Base-by-base conservation (phyloP, 2,329 filamentous ascomycete species). In the Aspergillus sp. region DNA sequence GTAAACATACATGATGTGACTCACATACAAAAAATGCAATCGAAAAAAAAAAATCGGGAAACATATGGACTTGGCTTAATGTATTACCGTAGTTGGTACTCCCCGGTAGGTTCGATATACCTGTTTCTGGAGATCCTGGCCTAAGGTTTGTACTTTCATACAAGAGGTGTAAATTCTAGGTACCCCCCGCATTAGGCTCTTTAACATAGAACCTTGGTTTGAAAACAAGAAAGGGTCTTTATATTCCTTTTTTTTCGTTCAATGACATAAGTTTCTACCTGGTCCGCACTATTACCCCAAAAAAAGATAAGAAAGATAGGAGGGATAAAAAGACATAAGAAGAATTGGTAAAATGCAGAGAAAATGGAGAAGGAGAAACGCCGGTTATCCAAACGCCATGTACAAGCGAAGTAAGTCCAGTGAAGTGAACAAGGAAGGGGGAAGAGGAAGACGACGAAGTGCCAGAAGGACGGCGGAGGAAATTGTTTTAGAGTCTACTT, bases 401-500 rank as follows among this genome's bases (percentile, higher is more conserved):
- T 41, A 50, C 39, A 45, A 41, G 15, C 30, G 8, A 27, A 34
- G 22, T 15, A 20, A 41, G 15, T 27, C 37, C 37, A 51, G 45
- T 20, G 41, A 12, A 27, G n/a, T 12, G n/a, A 47, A 15, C 34
- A 5, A 17, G 12, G 39, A 41, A 41, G 33, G 30, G 9, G 5
- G 7, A 30, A 40, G 13, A 40, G 20, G 39, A 19, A n/a, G 3
- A 24, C 9, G 24, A 27, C 7, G 24, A 4, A 47, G 27, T 19
- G 27, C 27, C 27, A 30, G 27, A 30, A 11, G 27, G 9, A 11
- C 27, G 27, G 27, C 8, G 27, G 27, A 44, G 37, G 50, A 33
- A 7, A 34, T 34, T 6, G 12, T 48, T 61, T n/a, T 30, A 20
- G 20, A 27, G 44, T 15, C 44, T 48, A 72, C 52, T 72, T 72